Percentiles rank a stretch among this genome's conserved stretches.
phyloP scores from a whole-genome alignment of 2,329 filamentous ascomycete species.

The Aspergillus versicolor region DNA sequence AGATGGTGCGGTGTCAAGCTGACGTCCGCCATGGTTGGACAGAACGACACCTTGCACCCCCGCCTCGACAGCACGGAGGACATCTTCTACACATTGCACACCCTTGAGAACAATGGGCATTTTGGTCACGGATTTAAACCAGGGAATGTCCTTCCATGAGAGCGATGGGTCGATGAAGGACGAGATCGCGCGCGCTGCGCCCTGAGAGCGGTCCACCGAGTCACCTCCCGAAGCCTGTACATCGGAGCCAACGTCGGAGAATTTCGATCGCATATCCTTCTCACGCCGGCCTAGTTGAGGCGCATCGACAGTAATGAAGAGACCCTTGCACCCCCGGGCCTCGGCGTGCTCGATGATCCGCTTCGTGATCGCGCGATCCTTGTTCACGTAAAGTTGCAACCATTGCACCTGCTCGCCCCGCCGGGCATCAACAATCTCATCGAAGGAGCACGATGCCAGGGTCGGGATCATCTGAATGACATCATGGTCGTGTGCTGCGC shows the following conservation, averaged over 20 bases:
- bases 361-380: conserved; percentile 85
- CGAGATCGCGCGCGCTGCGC: conserved; percentile 90
- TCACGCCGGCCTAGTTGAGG: conserved; percentile 92
- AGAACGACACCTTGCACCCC: conserved; percentile 88
- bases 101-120: conserved; percentile 98
- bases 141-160: conserved; percentile 89
- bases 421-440: conserved; percentile 89
- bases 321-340: conserved; percentile 82
- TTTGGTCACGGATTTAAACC: conserved; percentile 84
- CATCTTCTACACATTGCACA: conserved; percentile 93
- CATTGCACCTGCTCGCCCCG: conserved; percentile 83
- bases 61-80: conserved; percentile 76
- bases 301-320: conserved; percentile 98
- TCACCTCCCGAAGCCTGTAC: conserved; percentile 70
- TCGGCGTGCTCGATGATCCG: conserved; percentile 91
- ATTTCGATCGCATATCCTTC: conserved; percentile 97
- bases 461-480: conserved; percentile 99
- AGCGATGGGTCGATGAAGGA: conserved; percentile 95
- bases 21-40: conserved; percentile 92
- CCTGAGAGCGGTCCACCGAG: conserved; percentile 79
- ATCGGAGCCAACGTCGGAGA: conserved; percentile 76
- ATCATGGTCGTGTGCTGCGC: conserved; percentile 78
- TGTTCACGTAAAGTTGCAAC: conserved; percentile 97
- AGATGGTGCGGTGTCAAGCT: conserved; percentile 87
- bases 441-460: conserved; percentile 92